Evolutionary conservation across 2,329 filamentous ascomycete genomes (phyloP), one percentile per base, ranked within the genome.

Genomic region (Aphanocladium album): DNA sequence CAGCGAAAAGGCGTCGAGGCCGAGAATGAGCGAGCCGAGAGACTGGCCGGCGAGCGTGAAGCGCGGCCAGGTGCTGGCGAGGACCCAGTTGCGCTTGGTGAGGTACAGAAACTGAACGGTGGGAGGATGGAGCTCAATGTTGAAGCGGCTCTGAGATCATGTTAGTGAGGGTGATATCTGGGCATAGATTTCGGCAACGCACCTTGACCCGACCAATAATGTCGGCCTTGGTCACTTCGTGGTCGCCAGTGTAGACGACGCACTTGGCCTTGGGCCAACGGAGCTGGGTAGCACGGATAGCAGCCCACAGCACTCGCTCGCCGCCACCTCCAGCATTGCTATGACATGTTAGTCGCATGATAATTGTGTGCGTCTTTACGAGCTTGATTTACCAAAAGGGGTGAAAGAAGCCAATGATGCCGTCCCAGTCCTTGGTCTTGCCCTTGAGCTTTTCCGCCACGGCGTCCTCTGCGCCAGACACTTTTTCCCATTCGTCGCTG

Each of bases 31-130:
- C 6, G 93, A 97, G 46, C 95, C 95, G 3, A 98, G 71, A 2
- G 91, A 96, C 73, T 99, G 95, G n/a, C 93, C 93, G 3, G 96
- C 80, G 5, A 99, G 85, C 0, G 95, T 99, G 74, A 98, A 95
- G 69, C 86, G 89, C 17, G 93, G 93, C 86, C 92, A 99, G 62
- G 89, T 93, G 64, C 87, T 90, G 56, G 91, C 85, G 17, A 96
- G 85, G 45, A 98, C 91, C 79, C 89, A 96, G 69, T 90, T 85
- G 57, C 95, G 86, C 16, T 91, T 96, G 12, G 89, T 90, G 53
- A 98, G 86, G 76, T 98, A 97, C 66, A 98, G 84, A 72, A 99
- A 96, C 63, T 89, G 84, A 55, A 99, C 79, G 4, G 89, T 91
- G 2, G 92, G 89, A 1, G 90, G 80, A 71, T 97, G 86, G 30